Evolutionary conservation across 768 basidiomycete genomes (phyloP).

Genomic region (Termitomyces sp.): DNA sequence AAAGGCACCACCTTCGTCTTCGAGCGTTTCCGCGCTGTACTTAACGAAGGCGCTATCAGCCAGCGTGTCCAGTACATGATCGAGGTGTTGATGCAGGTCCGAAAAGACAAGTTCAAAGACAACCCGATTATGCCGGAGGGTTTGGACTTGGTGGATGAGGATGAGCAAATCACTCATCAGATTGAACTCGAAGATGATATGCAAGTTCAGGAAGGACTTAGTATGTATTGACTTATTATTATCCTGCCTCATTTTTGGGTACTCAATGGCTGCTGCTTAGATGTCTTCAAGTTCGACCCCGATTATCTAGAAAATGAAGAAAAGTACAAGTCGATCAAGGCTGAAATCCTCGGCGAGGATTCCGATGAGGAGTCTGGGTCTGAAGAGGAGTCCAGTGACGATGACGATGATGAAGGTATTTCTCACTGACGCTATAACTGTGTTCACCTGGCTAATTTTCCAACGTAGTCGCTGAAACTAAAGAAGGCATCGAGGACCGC

Average conservation of each 20-base stretch:
- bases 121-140: conserved; percentile 95
- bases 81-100: conserved; percentile 97
- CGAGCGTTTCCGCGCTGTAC: conserved; percentile 93
- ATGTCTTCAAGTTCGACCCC: conserved; percentile 94
- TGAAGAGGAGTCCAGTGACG: conserved; percentile 54
- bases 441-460: background rate
- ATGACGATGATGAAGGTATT: conserved; percentile 43
- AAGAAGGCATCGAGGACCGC: conserved; percentile 88
- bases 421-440: background rate
- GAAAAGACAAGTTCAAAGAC: conserved; percentile 99
- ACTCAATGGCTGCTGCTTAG: conserved; percentile 33
- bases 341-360: conserved; percentile 90
- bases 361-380: conserved; percentile 71
- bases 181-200: conserved; percentile 91
- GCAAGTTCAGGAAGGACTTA: conserved; percentile 91
- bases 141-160: conserved; percentile 94
- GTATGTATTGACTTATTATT: conserved; percentile 49
- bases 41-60: conserved; percentile 93
- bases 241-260: background rate
- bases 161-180: conserved; percentile 95
- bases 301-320: conserved; percentile 89
- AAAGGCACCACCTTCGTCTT: conserved; percentile 94
- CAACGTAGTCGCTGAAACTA: conserved; percentile 60
- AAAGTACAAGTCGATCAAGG: conserved; percentile 87
- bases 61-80: conserved; percentile 99